Conservation (phyloP, 352 stramenopile species). For the Globisporangium iwayamae region DNA sequence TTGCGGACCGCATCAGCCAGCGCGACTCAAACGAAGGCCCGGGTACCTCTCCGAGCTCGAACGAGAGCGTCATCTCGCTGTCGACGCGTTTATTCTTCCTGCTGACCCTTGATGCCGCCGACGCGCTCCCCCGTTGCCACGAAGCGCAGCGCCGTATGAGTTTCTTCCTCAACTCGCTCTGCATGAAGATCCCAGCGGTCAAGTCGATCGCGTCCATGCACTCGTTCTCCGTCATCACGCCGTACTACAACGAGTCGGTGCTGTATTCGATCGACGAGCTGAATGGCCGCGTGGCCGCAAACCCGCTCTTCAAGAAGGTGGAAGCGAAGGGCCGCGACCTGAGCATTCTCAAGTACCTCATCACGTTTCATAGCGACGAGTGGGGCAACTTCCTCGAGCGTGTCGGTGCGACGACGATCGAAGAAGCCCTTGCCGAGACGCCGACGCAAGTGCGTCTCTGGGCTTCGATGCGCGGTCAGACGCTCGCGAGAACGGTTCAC, state of each 20-base stretch:
- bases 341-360: constrained; percentile 87
- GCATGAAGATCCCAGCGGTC: constrained; percentile 86
- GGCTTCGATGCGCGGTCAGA: constrained; percentile 86
- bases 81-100: constrained; percentile 82
- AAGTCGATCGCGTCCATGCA: constrained; percentile 84
- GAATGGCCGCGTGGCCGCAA: constrained; percentile 76
- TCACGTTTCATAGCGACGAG: constrained; percentile 86
- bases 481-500: constrained; percentile 80
- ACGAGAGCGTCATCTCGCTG: constrained; percentile 76
- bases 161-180: constrained; percentile 87
- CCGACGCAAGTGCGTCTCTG: constrained; percentile 83
- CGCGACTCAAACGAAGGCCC: constrained; percentile 42
- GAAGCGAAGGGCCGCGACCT: constrained; percentile 81
- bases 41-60: constrained; percentile 58
- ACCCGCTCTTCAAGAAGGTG: constrained; percentile 83
- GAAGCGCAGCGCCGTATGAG: constrained; percentile 87
- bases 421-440: constrained; percentile 76
- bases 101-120: constrained; percentile 78
- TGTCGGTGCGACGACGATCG: constrained; percentile 66
- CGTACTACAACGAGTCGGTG: constrained; percentile 89
- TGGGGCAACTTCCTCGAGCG: constrained; percentile 88
- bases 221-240: constrained; percentile 86
- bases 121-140: constrained; percentile 77
- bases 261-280: constrained; percentile 83
- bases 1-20: constrained; percentile 65